These are phyloP conservation scores for Aspergillus tubingensis DNA, from an alignment of 2,329 filamentous ascomycete genomes.

Conservation along the genomic window DNA sequence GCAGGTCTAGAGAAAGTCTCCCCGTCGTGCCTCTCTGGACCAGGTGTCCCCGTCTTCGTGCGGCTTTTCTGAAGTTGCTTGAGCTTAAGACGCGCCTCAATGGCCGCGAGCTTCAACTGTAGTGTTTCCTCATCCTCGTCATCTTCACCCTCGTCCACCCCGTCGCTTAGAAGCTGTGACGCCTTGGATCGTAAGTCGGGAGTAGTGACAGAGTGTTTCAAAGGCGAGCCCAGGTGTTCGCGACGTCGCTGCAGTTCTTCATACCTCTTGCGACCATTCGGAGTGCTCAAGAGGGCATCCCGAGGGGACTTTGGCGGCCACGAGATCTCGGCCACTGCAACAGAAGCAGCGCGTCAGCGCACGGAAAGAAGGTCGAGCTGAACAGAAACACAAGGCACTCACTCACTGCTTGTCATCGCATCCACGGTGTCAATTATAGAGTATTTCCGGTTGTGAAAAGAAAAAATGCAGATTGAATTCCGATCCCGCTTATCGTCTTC, in stretches of 20 bases:
- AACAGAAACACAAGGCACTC: not conserved
- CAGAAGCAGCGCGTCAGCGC: not conserved
- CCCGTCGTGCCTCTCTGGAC: constrained; percentile 25
- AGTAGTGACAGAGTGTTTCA: constrained; percentile 53
- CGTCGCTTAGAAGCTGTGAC: constrained; percentile 34
- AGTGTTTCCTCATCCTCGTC: constrained; percentile 89
- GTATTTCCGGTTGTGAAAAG: not conserved
- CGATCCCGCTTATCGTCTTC: not conserved
- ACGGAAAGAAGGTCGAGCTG: not conserved
- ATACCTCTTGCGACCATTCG: constrained; percentile 75
- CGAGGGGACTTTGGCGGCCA: constrained; percentile 67
- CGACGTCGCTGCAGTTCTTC: constrained; percentile 66
- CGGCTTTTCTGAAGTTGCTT: constrained; percentile 75
- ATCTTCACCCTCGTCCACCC: constrained; percentile 51
- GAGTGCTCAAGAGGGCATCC: constrained; percentile 67
- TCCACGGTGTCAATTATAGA: not conserved
- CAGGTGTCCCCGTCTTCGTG: constrained; percentile 26
- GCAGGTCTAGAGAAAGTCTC: constrained; percentile 24
- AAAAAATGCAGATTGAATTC: not conserved
- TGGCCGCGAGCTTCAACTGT: constrained; percentile 80
- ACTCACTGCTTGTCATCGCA: constrained; percentile 30
- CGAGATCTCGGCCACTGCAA: constrained; percentile 46
- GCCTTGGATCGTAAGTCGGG: constrained; percentile 40
- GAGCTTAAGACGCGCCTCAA: constrained; percentile 82
- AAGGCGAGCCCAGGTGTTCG: constrained; percentile 69